Base-by-base conservation (phyloP, 169 alveolate genomes). In the Babesia ovis region DNA sequence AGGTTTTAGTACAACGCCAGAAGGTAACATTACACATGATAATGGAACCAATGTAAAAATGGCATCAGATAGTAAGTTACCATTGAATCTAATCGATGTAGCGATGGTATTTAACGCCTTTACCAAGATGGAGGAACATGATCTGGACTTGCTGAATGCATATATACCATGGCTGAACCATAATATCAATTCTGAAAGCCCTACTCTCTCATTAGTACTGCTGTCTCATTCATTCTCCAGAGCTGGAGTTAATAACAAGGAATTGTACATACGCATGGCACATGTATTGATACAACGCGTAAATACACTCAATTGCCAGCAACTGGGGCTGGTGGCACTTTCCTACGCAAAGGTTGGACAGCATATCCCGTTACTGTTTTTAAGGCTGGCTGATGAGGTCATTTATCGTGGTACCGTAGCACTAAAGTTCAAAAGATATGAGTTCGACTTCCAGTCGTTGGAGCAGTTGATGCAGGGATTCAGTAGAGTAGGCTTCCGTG, bases 321-420 rank as follows among this genome's bases (percentile, higher is more conserved):
- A 77, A 46, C 68, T 77, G 37, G 86, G 86, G 2, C 25, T 77
- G 31, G 60, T 77, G 43, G 76, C 86, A 29, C 41, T 58, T 2
- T 55, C 83, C 37, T 77, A 23, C 42, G 82, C 86, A 22, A 68
- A 35, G 58, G 45, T 59, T 8, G 76, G 76, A 4, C 70, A 68
- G 16, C n/a, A 56, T 20, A 48, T 64, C 18, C 66, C 76, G 27
- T 18, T 77, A 6, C 60, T 77, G 0, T 77, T 68, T 20, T 51
- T 51, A n/a, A 55, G 86, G 45, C n/a, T 77, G 18, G 86, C 86
- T 12, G 86, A 77, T 64, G 86, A 77, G 29, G 51, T 77, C 1
- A 77, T 77, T 22, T 77, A 77, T 32, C 34, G 86, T 11, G 86
- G 86, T 1, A 77, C 86, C 2, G 70, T 77, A 14, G 86, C 77